A percentile compares a stretch with the other conserved stretches of the same genome.
Evolutionary conservation across 768 basidiomycete genomes (phyloP).

Genomic region (Suillus discolor): DNA sequence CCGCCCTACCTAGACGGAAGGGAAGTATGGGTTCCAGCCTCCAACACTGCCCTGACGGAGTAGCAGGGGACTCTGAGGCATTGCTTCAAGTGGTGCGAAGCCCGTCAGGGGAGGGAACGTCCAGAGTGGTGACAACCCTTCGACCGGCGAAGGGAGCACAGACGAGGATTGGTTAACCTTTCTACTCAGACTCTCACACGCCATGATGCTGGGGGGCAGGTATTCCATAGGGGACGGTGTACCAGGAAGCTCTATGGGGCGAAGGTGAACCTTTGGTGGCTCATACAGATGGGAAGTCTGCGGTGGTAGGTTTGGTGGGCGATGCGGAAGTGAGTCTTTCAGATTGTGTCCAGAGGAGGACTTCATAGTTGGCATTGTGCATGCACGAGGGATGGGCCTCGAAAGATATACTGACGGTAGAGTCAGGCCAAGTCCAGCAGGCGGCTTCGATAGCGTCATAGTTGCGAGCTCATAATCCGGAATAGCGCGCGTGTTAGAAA

Average conservation of each 20-base stretch:
- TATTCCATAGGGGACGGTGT: constrained; percentile 24
- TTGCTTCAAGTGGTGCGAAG: not conserved
- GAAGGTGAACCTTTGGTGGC: not conserved
- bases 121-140: constrained; percentile 2
- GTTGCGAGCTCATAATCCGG: constrained; percentile 17
- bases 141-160: not conserved
- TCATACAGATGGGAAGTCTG: not conserved
- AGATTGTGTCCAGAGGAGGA: not conserved
- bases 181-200: not conserved
- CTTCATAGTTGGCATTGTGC: constrained; percentile 19
- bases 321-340: constrained; percentile 10
- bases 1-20: not conserved
- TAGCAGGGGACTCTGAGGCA: not conserved
- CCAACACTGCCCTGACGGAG: not conserved
- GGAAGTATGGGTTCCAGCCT: constrained; percentile 2
- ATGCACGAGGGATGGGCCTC: constrained; percentile 15
- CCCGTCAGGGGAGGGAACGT: not conserved
- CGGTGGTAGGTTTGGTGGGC: not conserved
- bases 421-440: constrained; percentile 28
- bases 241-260: not conserved
- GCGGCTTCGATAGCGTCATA: constrained; percentile 10
- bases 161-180: not conserved
- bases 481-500: not conserved
- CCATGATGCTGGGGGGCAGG: constrained; percentile 12
- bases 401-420: constrained; percentile 26